Evolutionary conservation across 1,284 basidiomycete species (phyloP).

Genomic region (Irpex sp.): DNA sequence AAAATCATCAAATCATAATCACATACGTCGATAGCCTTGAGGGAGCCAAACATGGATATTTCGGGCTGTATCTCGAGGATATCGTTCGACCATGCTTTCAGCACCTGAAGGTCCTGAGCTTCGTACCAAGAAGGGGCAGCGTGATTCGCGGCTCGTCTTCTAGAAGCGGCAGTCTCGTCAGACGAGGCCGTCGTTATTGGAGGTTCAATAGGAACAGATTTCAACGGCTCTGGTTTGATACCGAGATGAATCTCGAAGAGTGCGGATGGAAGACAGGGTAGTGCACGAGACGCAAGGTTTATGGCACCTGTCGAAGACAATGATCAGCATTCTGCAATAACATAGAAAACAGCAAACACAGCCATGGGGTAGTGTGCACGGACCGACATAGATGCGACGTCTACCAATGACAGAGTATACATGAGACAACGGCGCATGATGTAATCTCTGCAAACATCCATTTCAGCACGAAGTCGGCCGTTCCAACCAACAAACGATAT

Average conservation of each 20-base stretch:
- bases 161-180: constrained; percentile 8
- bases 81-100: constrained; percentile 77
- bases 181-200: constrained; percentile 38
- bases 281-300: constrained; percentile 66
- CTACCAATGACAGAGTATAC: too few relatives aligned
- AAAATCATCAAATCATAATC: background rate
- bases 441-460: too few relatives aligned
- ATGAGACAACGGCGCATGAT: too few relatives aligned
- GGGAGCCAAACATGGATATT: constrained; percentile 75
- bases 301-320: constrained; percentile 49
- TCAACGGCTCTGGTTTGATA: constrained; percentile 60
- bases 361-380: background rate
- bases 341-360: background rate
- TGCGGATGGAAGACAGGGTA: constrained; percentile 69
- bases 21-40: constrained; percentile 73
- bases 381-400: background rate
- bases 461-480: too few relatives aligned
- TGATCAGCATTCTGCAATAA: background rate
- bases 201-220: constrained; percentile 60
- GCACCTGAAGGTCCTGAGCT: constrained; percentile 66
- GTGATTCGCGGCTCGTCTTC: constrained; percentile 23
- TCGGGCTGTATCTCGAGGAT: constrained; percentile 76
- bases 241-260: constrained; percentile 79
- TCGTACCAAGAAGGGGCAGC: constrained; percentile 69
- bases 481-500: too few relatives aligned